These are phyloP conservation scores for Lepidium aucheri DNA, from an alignment of 345 rosid species.

Conservation along the genomic window DNA sequence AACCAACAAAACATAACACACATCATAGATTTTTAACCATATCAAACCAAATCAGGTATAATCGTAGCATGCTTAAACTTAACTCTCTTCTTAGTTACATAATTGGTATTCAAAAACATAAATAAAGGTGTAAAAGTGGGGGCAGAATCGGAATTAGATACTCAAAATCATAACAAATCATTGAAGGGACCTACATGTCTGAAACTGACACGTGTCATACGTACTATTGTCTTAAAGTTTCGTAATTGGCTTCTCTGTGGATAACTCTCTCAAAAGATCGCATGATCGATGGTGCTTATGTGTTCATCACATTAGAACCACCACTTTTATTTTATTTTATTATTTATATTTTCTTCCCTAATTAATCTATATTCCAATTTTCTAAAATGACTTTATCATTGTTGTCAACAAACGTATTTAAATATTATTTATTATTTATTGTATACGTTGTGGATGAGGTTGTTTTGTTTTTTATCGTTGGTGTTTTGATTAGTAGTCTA, in stretches of 20 bases:
- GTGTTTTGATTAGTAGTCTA: slow-evolving; percentile 3
- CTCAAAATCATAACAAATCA: slow-evolving; percentile 21
- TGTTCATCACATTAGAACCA: slow-evolving; percentile 27
- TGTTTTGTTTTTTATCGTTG: not conserved
- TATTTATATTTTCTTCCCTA: not conserved
- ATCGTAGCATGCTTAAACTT: not conserved
- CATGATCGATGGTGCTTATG: slow-evolving; percentile 19
- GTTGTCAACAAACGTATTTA: not conserved
- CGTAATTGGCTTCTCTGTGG: slow-evolving; percentile 14
- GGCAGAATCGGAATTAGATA: slow-evolving; percentile 11
- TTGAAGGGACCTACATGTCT: slow-evolving; percentile 30
- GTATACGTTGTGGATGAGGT: slow-evolving; percentile 13
- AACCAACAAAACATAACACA: not conserved
- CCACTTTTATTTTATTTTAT: not conserved
- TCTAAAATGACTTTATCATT: not conserved
- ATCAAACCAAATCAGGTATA: not conserved
- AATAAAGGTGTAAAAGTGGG: not conserved
- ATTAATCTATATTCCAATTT: not conserved
- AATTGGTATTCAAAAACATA: not conserved
- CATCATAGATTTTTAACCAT: not conserved
- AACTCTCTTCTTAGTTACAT: not conserved
- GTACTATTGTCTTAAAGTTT: slow-evolving; percentile 6
- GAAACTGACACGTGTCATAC: slow-evolving; percentile 22
- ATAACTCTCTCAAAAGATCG: slow-evolving; percentile 10
- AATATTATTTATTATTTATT: not conserved